A percentile compares a stretch with the other conserved stretches of the same genome.
These are phyloP conservation scores for Ambrosia hybrid DNA, from an alignment of 140 eudicot genomes.

Conservation along the genomic window DNA sequence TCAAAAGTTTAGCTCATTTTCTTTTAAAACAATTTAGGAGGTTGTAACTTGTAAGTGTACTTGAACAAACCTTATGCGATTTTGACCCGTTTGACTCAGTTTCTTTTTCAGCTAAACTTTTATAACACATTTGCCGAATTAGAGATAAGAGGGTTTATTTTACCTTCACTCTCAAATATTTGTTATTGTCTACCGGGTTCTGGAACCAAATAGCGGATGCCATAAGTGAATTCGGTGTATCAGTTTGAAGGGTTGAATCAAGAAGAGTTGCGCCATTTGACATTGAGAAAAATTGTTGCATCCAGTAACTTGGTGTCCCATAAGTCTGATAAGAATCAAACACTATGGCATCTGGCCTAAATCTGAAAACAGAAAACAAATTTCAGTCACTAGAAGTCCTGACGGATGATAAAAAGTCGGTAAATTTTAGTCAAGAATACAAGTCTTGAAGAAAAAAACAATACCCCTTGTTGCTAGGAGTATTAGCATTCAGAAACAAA, in stretches of 20 bases:
- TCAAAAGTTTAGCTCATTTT: background rate
- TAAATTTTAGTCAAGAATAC: background rate
- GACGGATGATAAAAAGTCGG: background rate
- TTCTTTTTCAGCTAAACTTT: background rate
- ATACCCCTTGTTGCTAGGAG: slow-evolving; percentile 51
- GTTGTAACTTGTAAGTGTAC: background rate
- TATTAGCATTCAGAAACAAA: slow-evolving; percentile 67
- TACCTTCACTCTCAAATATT: slow-evolving; percentile 78
- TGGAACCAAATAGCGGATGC: slow-evolving; percentile 72
- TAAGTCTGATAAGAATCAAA: slow-evolving; percentile 64
- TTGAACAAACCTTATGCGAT: background rate
- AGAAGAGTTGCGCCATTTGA: slow-evolving; percentile 87
- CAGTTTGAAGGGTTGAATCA: slow-evolving; percentile 46
- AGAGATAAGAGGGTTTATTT: background rate
- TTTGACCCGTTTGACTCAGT: background rate
- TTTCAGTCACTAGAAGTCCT: slow-evolving; percentile 2
- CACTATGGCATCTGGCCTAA: slow-evolving; percentile 85
- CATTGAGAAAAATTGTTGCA: slow-evolving; percentile 75
- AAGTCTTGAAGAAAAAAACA: slow-evolving; percentile 13
- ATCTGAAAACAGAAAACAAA: slow-evolving; percentile 37
- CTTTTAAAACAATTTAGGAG: slow-evolving; percentile 2
- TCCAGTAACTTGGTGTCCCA: slow-evolving; percentile 97
- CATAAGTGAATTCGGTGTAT: slow-evolving; percentile 51
- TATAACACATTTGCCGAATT: background rate
- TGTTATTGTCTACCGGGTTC: slow-evolving; percentile 41